Conservation (phyloP, 2,329 filamentous ascomycete genomes). For the Microthyrium microscopicum region DNA sequence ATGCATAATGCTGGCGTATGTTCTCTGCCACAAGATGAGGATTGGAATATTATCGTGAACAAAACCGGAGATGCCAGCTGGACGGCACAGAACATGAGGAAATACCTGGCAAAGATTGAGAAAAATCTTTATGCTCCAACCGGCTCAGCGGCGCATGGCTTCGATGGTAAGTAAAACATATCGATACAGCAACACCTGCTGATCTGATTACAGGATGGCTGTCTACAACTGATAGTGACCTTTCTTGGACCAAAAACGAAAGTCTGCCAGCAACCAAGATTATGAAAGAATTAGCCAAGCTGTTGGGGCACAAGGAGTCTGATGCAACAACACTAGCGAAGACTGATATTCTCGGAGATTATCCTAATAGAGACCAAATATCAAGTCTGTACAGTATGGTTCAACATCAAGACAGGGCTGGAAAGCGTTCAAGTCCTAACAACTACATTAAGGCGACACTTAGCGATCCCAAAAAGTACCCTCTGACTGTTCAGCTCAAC, state of each 20-base stretch:
- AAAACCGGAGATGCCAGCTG: slow-evolving; percentile 14
- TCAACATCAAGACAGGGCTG: slow-evolving; percentile 44
- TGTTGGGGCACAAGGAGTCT: slow-evolving; percentile 23
- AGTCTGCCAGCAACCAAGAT: slow-evolving; percentile 37
- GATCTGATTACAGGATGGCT: slow-evolving; percentile 39
- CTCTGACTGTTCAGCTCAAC: slow-evolving; percentile 25
- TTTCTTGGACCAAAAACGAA: too few species aligned
- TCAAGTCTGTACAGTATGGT: slow-evolving; percentile 30
- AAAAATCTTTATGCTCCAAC: slow-evolving; percentile 33
- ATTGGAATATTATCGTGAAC: slow-evolving; percentile 11
- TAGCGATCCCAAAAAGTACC: slow-evolving; percentile 38
- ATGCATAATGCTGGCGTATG: slow-evolving; percentile 13
- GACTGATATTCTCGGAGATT: slow-evolving; percentile 28
- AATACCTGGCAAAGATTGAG: slow-evolving; percentile 38
- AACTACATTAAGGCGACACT: slow-evolving; percentile 37
- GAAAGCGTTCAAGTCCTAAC: slow-evolving; percentile 37
- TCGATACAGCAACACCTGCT: slow-evolving; percentile 31
- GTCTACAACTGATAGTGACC: slow-evolving; percentile 32
- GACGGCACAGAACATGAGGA: slow-evolving; percentile 38
- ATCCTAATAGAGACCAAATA: too few species aligned
- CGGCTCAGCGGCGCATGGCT: slow-evolving; percentile 34
- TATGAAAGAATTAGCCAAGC: slow-evolving; percentile 24
- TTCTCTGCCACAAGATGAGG: slow-evolving; percentile 11
- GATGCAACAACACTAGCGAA: slow-evolving; percentile 30
- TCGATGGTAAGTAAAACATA: slow-evolving; percentile 39